These are phyloP conservation scores for Rosa rugosa DNA, from an alignment of 306 rosid species.

Conservation along the genomic window DNA sequence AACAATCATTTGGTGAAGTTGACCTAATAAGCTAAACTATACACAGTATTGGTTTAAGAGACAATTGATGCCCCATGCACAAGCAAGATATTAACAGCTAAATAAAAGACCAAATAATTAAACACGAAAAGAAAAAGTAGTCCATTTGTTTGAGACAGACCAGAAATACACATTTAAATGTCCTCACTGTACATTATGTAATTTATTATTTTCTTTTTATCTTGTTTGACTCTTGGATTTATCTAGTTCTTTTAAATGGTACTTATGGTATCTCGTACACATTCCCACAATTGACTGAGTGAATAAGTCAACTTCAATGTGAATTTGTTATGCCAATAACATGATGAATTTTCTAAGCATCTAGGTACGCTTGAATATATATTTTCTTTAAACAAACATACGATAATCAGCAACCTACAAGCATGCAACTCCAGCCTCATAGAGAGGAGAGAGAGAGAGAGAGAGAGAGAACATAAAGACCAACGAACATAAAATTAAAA, in stretches of 20 bases:
- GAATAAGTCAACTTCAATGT: background rate
- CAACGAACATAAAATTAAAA: background rate
- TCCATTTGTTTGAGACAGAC: background rate
- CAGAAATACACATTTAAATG: background rate
- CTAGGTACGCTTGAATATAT: background rate
- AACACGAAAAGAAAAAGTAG: background rate
- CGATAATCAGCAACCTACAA: background rate
- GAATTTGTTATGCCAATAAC: background rate
- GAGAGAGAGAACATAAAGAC: background rate
- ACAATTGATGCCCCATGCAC: background rate
- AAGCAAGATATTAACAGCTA: background rate
- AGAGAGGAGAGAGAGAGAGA: background rate
- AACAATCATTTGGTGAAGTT: background rate
- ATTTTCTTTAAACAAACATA: background rate
- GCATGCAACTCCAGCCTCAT: background rate
- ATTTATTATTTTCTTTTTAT: background rate
- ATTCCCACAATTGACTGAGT: background rate
- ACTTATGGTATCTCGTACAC: background rate
- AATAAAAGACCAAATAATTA: background rate
- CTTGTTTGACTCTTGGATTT: background rate
- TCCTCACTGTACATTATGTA: background rate
- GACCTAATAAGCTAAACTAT: background rate
- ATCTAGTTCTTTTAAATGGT: background rate
- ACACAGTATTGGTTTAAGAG: background rate
- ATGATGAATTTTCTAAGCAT: background rate